phyloP scores from a whole-genome alignment of 345 rosid species.

The Populus ilicifolia region DNA sequence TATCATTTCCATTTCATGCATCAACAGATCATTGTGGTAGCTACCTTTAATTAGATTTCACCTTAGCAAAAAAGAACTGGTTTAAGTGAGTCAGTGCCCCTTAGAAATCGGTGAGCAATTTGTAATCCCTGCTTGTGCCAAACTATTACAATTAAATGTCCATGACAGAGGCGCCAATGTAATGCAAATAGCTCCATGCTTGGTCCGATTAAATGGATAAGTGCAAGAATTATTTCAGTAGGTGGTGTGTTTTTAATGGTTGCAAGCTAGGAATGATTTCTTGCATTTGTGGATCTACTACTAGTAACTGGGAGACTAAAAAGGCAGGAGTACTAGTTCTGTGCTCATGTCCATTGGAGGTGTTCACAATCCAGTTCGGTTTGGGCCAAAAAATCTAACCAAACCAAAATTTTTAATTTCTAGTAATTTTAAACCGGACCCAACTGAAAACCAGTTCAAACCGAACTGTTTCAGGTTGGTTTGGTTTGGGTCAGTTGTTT shows the following conservation, averaged over 20 bases:
- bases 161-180: not conserved
- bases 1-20: not conserved
- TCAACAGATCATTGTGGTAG: not conserved
- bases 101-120: not conserved
- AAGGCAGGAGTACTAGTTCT: not conserved
- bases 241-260: not conserved
- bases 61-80: not conserved
- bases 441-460: no score
- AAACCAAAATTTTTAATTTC: no score
- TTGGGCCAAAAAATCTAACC: no score
- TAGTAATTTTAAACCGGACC: no score
- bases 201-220: not conserved
- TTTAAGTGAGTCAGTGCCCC: not conserved
- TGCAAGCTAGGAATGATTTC: not conserved
- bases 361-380: no score
- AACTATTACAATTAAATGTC: not conserved
- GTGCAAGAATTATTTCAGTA: not conserved
- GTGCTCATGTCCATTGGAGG: not conserved
- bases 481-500: no score
- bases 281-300: not conserved
- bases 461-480: no score
- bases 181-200: not conserved
- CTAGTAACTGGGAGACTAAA: not conserved
- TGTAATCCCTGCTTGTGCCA: not conserved
- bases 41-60: not conserved